Evolutionary conservation across 352 stramenopile species (phyloP).

Genomic region (Phytophthora podocarpi): DNA sequence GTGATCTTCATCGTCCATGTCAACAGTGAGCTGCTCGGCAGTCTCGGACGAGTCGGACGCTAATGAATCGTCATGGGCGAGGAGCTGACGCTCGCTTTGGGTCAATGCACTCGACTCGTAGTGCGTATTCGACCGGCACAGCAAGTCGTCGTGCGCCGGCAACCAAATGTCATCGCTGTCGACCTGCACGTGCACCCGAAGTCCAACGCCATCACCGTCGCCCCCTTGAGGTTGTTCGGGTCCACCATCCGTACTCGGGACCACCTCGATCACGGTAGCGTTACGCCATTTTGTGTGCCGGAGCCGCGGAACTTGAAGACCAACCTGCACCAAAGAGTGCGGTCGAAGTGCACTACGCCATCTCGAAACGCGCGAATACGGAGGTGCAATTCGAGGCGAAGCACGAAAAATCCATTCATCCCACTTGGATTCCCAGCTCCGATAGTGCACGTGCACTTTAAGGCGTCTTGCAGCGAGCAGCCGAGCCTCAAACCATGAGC

Average conservation of each 20-base stretch:
- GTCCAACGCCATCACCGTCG: conserved; percentile 3
- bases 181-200: conserved; percentile 25
- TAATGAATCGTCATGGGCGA: conserved; percentile 13
- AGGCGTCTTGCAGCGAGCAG: conserved; percentile 13
- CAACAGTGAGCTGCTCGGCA: too few relatives aligned
- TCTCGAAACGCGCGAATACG: conserved; percentile 16
- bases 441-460: conserved; percentile 33
- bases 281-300: conserved; percentile 29
- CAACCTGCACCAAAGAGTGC: conserved; percentile 22
- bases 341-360: conserved; percentile 20
- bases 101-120: conserved; percentile 18
- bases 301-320: conserved; percentile 17
- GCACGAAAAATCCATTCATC: conserved; percentile 32
- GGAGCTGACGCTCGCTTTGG: conserved; percentile 5
- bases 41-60: background rate
- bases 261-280: conserved; percentile 26
- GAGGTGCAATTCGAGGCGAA: conserved; percentile 16
- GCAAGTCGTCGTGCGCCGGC: conserved; percentile 23
- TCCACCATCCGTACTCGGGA: background rate
- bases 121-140: conserved; percentile 19
- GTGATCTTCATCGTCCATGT: background rate
- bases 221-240: background rate
- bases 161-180: conserved; percentile 28
- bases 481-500: conserved; percentile 24
- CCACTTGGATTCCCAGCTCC: conserved; percentile 28